Base-by-base conservation (phyloP, 257 asterid genomes). In the Capsicum rhomboideum region DNA sequence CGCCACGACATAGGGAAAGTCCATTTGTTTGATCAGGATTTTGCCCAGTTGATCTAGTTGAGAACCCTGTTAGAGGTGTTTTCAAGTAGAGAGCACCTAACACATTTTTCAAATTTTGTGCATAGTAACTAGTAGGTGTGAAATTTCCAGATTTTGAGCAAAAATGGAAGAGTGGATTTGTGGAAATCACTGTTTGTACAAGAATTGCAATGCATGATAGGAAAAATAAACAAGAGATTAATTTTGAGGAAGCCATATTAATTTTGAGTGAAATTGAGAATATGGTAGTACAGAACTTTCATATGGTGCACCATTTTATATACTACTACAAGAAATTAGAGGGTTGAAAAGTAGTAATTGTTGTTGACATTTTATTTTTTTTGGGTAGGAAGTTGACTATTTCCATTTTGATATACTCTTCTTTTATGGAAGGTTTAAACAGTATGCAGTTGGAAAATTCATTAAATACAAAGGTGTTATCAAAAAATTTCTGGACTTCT, bases 1-100 rank as follows among this genome's bases (percentile, higher is more conserved):
- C 93, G 0, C 91, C 90, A 0, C 91, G 90, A 40, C 93, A 90
- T 53, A 89, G 88, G 68, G 91, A 82, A 63, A 90, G 86, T 18
- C 88, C 91, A 42, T 77, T 49, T 5, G 82, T 84, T 68, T 54
- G 87, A 82, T 86, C 68, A 0, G 37, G 69, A 68, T 79, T 21
- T 50, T 40, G 85, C 59, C 91, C 90, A 0, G 61, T 66, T 0
- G 90, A 83, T 42, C 85, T 83, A 1, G 44, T 71, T 28, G 89
- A 85, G 78, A 86, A 86, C 0, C 91, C 91, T 26, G 89, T 83
- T 11, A 74, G 87, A 26, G 91, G 91, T 1, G 90, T 89, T 83
- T 81, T 89, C 77, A 83, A 34, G 80, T 67, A 64, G 67, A 90
- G 88, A 17, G n/a, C n/a, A n/a, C n/a, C n/a, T n/a, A n/a, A n/a